Evolutionary conservation across 768 basidiomycete genomes (phyloP).

Genomic region (Lepiota subincarnata): DNA sequence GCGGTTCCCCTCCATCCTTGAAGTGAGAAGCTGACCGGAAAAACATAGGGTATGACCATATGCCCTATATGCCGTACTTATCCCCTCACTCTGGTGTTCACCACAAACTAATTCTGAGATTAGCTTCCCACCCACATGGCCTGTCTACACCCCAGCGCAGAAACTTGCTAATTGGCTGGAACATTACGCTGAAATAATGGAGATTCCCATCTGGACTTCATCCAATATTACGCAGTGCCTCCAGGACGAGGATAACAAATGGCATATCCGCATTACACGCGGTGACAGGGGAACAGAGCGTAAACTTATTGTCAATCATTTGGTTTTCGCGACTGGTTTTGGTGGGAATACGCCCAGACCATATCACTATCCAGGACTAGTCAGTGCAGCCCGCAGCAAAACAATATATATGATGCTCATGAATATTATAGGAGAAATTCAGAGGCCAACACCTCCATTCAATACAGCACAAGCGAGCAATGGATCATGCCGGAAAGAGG

Average conservation of each 20-base stretch:
- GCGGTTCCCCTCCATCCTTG: background rate
- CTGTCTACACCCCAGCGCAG: slow-evolving; percentile 47
- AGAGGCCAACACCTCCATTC: slow-evolving; percentile 55
- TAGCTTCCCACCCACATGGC: slow-evolving; percentile 59
- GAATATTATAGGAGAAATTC: slow-evolving; percentile 25
- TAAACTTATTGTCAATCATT: slow-evolving; percentile 41
- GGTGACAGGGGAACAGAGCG: slow-evolving; percentile 15
- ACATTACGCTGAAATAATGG: slow-evolving; percentile 52
- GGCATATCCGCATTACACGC: slow-evolving; percentile 38
- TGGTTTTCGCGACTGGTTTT: slow-evolving; percentile 56
- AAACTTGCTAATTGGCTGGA: slow-evolving; percentile 66
- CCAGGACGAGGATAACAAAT: slow-evolving; percentile 34
- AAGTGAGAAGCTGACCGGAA: background rate
- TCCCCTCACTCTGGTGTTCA: background rate
- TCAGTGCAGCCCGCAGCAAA: background rate
- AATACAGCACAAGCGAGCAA: slow-evolving; percentile 40
- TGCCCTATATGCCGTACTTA: slow-evolving; percentile 15
- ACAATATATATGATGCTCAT: background rate
- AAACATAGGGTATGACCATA: slow-evolving; percentile 28
- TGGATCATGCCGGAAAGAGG: slow-evolving; percentile 55
- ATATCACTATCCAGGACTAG: slow-evolving; percentile 26
- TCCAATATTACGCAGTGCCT: slow-evolving; percentile 34
- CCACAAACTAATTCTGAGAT: background rate
- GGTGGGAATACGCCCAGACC: slow-evolving; percentile 39
- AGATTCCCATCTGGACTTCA: slow-evolving; percentile 61